These are phyloP conservation scores for Microbotryomycetes sp. DNA, from an alignment of 1,284 basidiomycete genomes.

Conservation along the genomic window DNA sequence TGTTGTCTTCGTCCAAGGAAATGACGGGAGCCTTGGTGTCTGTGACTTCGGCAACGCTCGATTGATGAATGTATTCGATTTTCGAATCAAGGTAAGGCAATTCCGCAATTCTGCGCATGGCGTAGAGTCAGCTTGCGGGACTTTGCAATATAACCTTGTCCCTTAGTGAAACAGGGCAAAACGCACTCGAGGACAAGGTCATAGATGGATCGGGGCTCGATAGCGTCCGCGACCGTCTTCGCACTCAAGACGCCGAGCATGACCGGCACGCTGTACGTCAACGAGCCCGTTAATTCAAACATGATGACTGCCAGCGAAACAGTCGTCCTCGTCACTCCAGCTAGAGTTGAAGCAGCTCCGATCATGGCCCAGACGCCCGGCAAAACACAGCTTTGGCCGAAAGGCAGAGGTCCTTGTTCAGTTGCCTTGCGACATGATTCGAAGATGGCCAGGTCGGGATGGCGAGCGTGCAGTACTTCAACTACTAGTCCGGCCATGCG, in stretches of 20 bases:
- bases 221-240: slow-evolving; percentile 57
- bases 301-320: slow-evolving; percentile 94
- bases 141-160: too few species aligned
- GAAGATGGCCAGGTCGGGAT: slow-evolving; percentile 61
- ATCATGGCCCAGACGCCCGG: slow-evolving; percentile 44
- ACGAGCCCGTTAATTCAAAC: slow-evolving; percentile 69
- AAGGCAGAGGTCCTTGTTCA: slow-evolving; percentile 26
- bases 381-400: slow-evolving; percentile 38
- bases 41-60: slow-evolving; percentile 37
- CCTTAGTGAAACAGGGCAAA: not conserved
- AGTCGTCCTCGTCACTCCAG: slow-evolving; percentile 58
- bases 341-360: slow-evolving; percentile 41
- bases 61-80: slow-evolving; percentile 26
- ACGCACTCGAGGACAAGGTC: not conserved
- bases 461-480: slow-evolving; percentile 64
- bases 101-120: slow-evolving; percentile 51
- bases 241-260: slow-evolving; percentile 82
- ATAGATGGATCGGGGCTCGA: slow-evolving; percentile 36
- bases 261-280: slow-evolving; percentile 69
- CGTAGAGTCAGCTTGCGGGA: too few species aligned
- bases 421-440: slow-evolving; percentile 47
- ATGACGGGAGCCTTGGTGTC: slow-evolving; percentile 59
- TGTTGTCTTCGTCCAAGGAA: slow-evolving; percentile 59
- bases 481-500: slow-evolving; percentile 77
- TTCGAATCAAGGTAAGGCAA: slow-evolving; percentile 74